A percentile compares a stretch with the other conserved stretches of the same genome.
Conservation (phyloP, 192 early-diverging fungal species). For the Rhizophagus sp. region DNA sequence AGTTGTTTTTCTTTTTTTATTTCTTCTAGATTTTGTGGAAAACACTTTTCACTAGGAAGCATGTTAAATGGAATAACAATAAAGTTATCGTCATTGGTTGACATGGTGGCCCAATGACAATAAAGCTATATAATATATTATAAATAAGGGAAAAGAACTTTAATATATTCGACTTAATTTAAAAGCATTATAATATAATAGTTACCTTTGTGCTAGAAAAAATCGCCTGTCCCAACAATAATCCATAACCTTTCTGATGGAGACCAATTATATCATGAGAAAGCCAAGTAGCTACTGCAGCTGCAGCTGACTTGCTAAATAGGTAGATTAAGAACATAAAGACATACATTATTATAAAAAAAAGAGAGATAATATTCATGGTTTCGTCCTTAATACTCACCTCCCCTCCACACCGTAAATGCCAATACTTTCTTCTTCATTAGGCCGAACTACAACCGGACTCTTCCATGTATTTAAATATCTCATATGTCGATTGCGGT, state of each 20-base stretch:
- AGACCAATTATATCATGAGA: constrained; percentile 2
- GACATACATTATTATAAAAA: neutral
- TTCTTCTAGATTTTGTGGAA: neutral
- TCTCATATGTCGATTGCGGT: constrained; percentile 7
- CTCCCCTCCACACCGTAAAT: constrained; percentile 8
- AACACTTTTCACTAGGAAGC: neutral
- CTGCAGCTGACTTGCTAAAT: constrained; percentile 4
- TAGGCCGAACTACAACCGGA: neutral
- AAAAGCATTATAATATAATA: no score
- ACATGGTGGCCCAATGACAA: constrained; percentile 16
- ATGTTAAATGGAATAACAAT: neutral
- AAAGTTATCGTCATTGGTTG: neutral
- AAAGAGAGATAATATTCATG: neutral
- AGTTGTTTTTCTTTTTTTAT: neutral
- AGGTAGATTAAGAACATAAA: neutral
- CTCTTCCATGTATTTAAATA: neutral
- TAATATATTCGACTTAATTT: no score
- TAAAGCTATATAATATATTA: neutral
- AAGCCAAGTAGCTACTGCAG: neutral
- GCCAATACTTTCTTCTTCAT: neutral
- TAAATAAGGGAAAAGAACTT: no score
- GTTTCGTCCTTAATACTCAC: neutral
- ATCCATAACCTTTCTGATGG: constrained; percentile 9
- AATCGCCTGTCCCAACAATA: neutral
- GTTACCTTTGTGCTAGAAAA: neutral